Evolutionary conservation across 768 basidiomycete genomes (phyloP), one percentile per base, ranked within the genome.

Genomic region (Russula compacta): DNA sequence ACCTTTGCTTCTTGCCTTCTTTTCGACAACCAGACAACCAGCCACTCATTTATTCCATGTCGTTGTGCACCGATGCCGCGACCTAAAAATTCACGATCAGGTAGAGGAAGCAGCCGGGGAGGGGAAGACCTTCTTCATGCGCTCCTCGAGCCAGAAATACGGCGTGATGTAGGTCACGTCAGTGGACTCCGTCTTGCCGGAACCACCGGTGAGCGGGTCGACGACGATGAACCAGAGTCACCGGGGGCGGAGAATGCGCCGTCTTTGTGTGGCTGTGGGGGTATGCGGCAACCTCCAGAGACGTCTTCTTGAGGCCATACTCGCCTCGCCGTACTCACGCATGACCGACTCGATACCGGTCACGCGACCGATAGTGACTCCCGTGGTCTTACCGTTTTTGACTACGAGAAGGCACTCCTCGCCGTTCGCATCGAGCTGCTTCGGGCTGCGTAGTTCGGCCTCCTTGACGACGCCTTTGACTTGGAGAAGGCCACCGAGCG

Each of bases 331-430:
- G 61, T 70, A 68, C 5, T 50, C 29, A 33, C 68, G 63, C 32
- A 60, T 32, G 55, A 67, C 55, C 14, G 71, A 72, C 47, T 65
- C 40, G 21, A 71, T 39, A 7, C 69, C 66, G 43, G 56, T 69
- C 10, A 38, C 58, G 19, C 68, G 65, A 42, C 71, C 70, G 10
- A 72, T 44, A 29, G 71, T 72, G 46, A 55, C 29, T 6, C 61
- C 60, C 3, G 71, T 72, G n/a, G 55, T 51, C 43, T 12, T 5
- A 35, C 71, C 68, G 60, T 61, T 67, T 57, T 72, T 72, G 52
- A 69, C 39, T 2, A 66, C 68, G 1, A 66, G 8, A 19, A 66
- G 19, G 36, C 58, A 65, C 14, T 39, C 2, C 14, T 67, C 67
- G 14, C 56, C 57, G 36, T 71, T 51, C 1, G 21, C 36, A 50